A percentile compares a stretch with the other conserved stretches of the same genome.
Conservation (phyloP, 2,329 filamentous ascomycete genomes). For the Paecilomyces dactylethromorphus region DNA sequence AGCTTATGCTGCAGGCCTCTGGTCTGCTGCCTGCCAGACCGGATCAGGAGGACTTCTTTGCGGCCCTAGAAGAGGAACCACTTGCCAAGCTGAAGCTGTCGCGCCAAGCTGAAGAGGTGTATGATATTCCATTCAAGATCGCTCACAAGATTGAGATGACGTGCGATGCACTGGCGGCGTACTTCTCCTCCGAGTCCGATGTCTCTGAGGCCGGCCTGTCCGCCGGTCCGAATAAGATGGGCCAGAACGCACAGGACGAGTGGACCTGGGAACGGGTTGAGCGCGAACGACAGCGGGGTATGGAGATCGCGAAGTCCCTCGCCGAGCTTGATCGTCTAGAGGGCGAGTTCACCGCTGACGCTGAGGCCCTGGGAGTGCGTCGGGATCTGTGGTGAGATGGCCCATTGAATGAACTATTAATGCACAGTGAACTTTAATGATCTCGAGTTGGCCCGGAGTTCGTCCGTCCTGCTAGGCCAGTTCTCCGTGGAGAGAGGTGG, state of each 20-base stretch:
- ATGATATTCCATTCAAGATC: constrained; percentile 10
- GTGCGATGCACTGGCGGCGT: constrained; percentile 5
- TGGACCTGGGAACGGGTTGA: constrained; percentile 27
- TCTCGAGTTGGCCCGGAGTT: background rate
- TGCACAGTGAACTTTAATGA: background rate
- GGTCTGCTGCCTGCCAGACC: constrained; percentile 10
- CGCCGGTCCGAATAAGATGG: background rate
- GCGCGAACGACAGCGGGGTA: constrained; percentile 25
- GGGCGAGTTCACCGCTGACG: constrained; percentile 21
- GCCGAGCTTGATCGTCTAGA: constrained; percentile 23
- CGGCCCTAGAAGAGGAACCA: constrained; percentile 6
- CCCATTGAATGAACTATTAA: background rate
- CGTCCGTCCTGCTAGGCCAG: too few relatives aligned
- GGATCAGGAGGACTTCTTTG: constrained; percentile 7
- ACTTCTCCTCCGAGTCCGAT: background rate
- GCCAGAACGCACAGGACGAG: constrained; percentile 4
- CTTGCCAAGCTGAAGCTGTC: constrained; percentile 6
- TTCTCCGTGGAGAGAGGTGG: too few relatives aligned
- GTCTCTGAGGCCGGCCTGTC: constrained; percentile 6
- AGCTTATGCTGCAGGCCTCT: constrained; percentile 24
- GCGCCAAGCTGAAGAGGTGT: constrained; percentile 9
- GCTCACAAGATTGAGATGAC: constrained; percentile 6
- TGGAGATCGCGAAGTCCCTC: constrained; percentile 24
- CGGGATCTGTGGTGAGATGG: constrained; percentile 6
- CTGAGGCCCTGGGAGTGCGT: constrained; percentile 24